Evolutionary conservation across 2,329 filamentous ascomycete genomes (phyloP).

Genomic region (Graphilbum fragrans): DNA sequence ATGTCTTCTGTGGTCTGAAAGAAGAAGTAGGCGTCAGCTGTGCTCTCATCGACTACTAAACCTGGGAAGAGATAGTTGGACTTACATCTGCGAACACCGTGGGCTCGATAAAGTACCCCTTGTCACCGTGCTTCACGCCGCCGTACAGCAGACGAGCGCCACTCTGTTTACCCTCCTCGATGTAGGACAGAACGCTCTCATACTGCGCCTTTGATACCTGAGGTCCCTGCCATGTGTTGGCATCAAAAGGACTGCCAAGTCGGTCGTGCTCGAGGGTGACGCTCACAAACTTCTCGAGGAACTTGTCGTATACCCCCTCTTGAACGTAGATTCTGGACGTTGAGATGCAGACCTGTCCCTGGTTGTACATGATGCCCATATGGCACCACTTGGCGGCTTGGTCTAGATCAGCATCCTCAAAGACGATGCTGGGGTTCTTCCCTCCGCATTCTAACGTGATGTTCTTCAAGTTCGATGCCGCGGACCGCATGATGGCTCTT

Average conservation of each 20-base stretch:
- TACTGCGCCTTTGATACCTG: slow-evolving; percentile 58
- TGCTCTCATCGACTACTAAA: no score
- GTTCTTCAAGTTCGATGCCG: slow-evolving; percentile 47
- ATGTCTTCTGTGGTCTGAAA: no score
- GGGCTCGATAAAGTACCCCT: slow-evolving; percentile 22
- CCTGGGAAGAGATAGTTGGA: no score
- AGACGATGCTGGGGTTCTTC: slow-evolving; percentile 47
- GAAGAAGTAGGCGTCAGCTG: no score
- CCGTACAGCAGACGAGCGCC: slow-evolving; percentile 20
- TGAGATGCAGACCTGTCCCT: slow-evolving; percentile 49
- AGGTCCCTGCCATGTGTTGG: slow-evolving; percentile 56
- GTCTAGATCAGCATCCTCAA: slow-evolving; percentile 49
- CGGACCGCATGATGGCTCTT: slow-evolving; percentile 60
- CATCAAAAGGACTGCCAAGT: slow-evolving; percentile 57
- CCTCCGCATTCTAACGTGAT: slow-evolving; percentile 51
- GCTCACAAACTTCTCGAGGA: slow-evolving; percentile 50
- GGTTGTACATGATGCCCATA: slow-evolving; percentile 39
- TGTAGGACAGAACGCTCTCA: slow-evolving; percentile 54
- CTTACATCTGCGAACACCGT: slow-evolving; percentile 23
- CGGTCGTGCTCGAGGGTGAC: slow-evolving; percentile 47
- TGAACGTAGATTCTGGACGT: slow-evolving; percentile 51
- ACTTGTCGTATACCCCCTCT: slow-evolving; percentile 43
- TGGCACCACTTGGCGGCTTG: slow-evolving; percentile 44
- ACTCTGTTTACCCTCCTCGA: slow-evolving; percentile 55
- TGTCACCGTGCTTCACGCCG: slow-evolving; percentile 30